These are phyloP conservation scores for Salix brachista DNA, from an alignment of 345 rosid species.

Conservation along the genomic window DNA sequence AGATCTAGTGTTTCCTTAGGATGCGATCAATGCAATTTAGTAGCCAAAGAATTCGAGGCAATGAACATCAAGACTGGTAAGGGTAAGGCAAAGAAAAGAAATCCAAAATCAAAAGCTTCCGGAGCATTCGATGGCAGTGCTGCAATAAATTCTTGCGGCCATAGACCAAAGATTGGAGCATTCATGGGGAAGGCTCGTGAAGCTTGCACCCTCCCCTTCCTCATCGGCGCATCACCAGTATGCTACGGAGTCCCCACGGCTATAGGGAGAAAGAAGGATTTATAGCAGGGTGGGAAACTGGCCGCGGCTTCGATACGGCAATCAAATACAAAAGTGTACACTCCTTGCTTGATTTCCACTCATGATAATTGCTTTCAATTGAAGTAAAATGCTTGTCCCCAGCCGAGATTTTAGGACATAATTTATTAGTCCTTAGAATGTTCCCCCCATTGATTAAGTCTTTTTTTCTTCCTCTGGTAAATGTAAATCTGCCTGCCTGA, in stretches of 20 bases:
- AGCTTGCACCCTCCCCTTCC: slow-evolving; percentile 58
- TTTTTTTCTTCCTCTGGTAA: too few species aligned
- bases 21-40: slow-evolving; percentile 41
- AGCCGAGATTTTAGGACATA: too few species aligned
- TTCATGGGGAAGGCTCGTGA: slow-evolving; percentile 75
- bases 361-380: too few species aligned
- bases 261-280: slow-evolving; percentile 49
- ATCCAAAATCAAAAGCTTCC: slow-evolving; percentile 31
- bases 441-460: too few species aligned
- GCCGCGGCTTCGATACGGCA: not conserved
- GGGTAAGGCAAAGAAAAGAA: slow-evolving; percentile 41
- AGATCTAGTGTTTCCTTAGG: slow-evolving; percentile 39
- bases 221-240: slow-evolving; percentile 92
- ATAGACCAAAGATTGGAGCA: slow-evolving; percentile 61
- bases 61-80: slow-evolving; percentile 35
- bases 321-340: too few species aligned
- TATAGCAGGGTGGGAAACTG: slow-evolving; percentile 3
- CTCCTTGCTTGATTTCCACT: too few species aligned
- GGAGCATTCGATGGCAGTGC: slow-evolving; percentile 18
- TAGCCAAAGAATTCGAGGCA: slow-evolving; percentile 54
- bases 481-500: not conserved
- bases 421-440: too few species aligned
- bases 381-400: too few species aligned
- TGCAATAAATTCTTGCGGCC: slow-evolving; percentile 33
- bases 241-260: slow-evolving; percentile 94